A percentile compares a stretch with the other conserved stretches of the same genome.
These are phyloP conservation scores for Calonectria hongkongensis DNA, from an alignment of 2,329 filamentous ascomycete species.

Conservation along the genomic window DNA sequence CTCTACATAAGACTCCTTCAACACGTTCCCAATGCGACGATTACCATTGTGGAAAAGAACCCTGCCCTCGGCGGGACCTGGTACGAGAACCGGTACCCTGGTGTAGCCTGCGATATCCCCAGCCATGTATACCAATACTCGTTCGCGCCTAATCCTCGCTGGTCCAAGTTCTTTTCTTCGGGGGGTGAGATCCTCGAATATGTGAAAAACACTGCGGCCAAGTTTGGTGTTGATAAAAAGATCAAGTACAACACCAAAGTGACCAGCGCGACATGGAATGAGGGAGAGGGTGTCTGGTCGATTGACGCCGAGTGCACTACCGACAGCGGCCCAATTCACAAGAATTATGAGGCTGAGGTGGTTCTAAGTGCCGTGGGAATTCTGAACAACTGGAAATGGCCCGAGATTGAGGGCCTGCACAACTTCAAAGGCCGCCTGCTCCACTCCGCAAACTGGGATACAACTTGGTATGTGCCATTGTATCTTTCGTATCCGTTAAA, in stretches of 20 bases:
- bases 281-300: constrained; percentile 4
- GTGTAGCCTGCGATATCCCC: constrained; percentile 78
- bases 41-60: constrained; percentile 28
- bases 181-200: constrained; percentile 78
- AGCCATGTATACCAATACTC: constrained; percentile 80
- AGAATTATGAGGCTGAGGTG: neutral
- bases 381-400: constrained; percentile 22
- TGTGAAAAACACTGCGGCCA: constrained; percentile 72
- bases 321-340: too few species aligned
- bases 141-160: constrained; percentile 77
- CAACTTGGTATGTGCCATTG: constrained; percentile 4
- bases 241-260: constrained; percentile 61
- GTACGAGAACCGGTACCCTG: constrained; percentile 72
- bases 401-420: constrained; percentile 4
- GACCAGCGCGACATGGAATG: constrained; percentile 7
- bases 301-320: neutral
- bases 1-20: constrained; percentile 25
- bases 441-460: constrained; percentile 22
- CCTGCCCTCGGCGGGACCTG: constrained; percentile 56
- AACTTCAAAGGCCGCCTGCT: neutral
- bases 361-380: constrained; percentile 18
- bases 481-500: too few species aligned
- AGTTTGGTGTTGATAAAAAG: constrained; percentile 76
- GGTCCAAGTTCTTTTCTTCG: constrained; percentile 78
- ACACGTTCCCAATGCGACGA: constrained; percentile 11